Percentiles rank a stretch among this genome's conserved stretches.
These are phyloP conservation scores for Neurospora sp. DNA, from an alignment of 495 filamentous ascomycete genomes.

Conservation along the genomic window DNA sequence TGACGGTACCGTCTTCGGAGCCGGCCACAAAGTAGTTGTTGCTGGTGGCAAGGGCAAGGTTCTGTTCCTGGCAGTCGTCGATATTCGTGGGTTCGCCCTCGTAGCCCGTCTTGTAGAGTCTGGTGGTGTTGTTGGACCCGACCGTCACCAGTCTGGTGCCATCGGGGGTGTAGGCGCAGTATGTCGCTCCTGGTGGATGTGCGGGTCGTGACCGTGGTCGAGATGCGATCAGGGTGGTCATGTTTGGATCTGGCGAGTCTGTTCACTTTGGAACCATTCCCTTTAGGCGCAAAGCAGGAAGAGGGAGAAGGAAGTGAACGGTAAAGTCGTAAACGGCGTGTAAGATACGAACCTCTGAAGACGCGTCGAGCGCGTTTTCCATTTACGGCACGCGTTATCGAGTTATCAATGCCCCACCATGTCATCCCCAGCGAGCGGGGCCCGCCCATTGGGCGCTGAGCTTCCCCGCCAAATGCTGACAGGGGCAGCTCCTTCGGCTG, in stretches of 20 bases:
- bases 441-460: not conserved
- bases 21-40: constrained; percentile 80
- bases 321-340: not conserved
- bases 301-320: not conserved
- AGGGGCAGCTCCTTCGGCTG: not conserved
- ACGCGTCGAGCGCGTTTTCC: constrained; percentile 26
- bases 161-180: constrained; percentile 46
- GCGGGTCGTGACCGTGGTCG: constrained; percentile 40
- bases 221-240: constrained; percentile 39
- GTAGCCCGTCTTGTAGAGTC: constrained; percentile 79
- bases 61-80: constrained; percentile 76
- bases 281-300: not conserved
- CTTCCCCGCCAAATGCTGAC: constrained; percentile 7
- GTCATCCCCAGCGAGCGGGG: not conserved
- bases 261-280: not conserved
- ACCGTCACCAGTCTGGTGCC: constrained; percentile 62
- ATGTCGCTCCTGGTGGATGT: constrained; percentile 43
- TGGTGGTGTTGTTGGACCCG: constrained; percentile 81
- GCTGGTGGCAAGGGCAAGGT: constrained; percentile 64
- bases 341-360: constrained; percentile 4
- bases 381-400: constrained; percentile 10
- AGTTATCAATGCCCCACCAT: constrained; percentile 1
- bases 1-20: constrained; percentile 89
- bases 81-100: constrained; percentile 86
- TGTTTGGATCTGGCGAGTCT: constrained; percentile 6